phyloP scores from a whole-genome alignment of 2,329 filamentous ascomycete genomes.

The Thelonectria discophora region DNA sequence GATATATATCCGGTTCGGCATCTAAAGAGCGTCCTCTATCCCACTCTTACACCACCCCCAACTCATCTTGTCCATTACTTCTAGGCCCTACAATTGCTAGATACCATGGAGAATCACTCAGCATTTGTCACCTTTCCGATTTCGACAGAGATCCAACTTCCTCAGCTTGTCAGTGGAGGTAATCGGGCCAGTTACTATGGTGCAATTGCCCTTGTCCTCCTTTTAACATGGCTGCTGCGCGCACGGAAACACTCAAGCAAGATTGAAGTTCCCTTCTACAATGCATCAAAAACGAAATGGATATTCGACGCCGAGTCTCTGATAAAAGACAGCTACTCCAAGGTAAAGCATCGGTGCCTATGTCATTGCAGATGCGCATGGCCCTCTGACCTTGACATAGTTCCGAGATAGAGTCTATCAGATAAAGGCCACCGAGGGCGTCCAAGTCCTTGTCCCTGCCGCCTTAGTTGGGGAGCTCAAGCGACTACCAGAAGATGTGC shows the following conservation, averaged over 20 bases:
- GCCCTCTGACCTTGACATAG: slow-evolving; percentile 44
- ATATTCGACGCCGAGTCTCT: slow-evolving; percentile 59
- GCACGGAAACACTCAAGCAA: slow-evolving; percentile 42
- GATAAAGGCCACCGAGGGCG: slow-evolving; percentile 60
- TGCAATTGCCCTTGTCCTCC: slow-evolving; percentile 48
- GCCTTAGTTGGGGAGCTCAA: slow-evolving; percentile 57
- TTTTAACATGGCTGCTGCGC: slow-evolving; percentile 53
- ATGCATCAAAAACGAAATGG: slow-evolving; percentile 59
- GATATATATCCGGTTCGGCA: background rate
- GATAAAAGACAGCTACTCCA: slow-evolving; percentile 59
- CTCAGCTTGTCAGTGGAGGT: slow-evolving; percentile 37
- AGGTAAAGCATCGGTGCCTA: slow-evolving; percentile 45
- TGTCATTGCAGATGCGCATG: background rate
- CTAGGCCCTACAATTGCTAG: background rate
- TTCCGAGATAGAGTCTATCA: slow-evolving; percentile 61
- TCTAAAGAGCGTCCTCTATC: background rate
- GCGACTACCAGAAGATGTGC: slow-evolving; percentile 56
- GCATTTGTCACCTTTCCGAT: slow-evolving; percentile 3
- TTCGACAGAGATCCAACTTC: slow-evolving; percentile 33
- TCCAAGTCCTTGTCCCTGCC: slow-evolving; percentile 58
- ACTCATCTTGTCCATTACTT: too few species aligned
- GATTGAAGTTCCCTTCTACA: slow-evolving; percentile 56
- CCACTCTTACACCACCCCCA: background rate
- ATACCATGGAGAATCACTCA: slow-evolving; percentile 22
- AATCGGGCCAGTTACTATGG: slow-evolving; percentile 53